Evolutionary conservation across 1,139 yeast species (phyloP).

Genomic region (Saccharomyces hybrid): DNA sequence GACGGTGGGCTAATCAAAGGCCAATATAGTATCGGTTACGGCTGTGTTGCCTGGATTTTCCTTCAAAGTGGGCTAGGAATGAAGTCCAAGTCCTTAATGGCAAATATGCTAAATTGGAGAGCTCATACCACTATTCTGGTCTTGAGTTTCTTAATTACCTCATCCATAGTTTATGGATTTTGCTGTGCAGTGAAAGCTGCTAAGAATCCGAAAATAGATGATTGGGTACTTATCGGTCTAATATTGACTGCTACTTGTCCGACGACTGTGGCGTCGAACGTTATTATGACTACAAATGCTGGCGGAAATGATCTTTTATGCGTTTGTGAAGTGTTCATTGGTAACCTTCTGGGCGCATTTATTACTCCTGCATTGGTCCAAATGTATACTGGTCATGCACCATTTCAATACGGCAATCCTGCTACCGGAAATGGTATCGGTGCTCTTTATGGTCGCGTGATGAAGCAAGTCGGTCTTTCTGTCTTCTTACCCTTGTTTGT

Average conservation of each 20-base stretch:
- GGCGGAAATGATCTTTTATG: conserved; percentile 76
- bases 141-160: conserved; percentile 65
- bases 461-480: conserved; percentile 79
- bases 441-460: conserved; percentile 60
- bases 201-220: conserved; percentile 49
- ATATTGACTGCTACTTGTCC: conserved; percentile 82
- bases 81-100: conserved; percentile 51
- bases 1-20: conserved; percentile 72
- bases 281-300: conserved; percentile 78
- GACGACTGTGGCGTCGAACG: conserved; percentile 87
- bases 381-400: conserved; percentile 46
- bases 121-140: conserved; percentile 68
- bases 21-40: conserved; percentile 71
- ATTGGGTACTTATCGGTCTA: conserved; percentile 71
- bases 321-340: conserved; percentile 76
- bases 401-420: conserved; percentile 77
- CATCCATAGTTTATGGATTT: conserved; percentile 68
- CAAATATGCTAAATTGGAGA: conserved; percentile 65
- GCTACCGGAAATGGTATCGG: conserved; percentile 47
- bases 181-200: conserved; percentile 60
- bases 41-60: conserved; percentile 81
- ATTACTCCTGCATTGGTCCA: conserved; percentile 79
- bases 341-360: conserved; percentile 78
- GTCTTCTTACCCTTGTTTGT: conserved; percentile 79
- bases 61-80: conserved; percentile 73